Conservation (phyloP, 257 asterid genomes). For the Gynochthodes officinalis region DNA sequence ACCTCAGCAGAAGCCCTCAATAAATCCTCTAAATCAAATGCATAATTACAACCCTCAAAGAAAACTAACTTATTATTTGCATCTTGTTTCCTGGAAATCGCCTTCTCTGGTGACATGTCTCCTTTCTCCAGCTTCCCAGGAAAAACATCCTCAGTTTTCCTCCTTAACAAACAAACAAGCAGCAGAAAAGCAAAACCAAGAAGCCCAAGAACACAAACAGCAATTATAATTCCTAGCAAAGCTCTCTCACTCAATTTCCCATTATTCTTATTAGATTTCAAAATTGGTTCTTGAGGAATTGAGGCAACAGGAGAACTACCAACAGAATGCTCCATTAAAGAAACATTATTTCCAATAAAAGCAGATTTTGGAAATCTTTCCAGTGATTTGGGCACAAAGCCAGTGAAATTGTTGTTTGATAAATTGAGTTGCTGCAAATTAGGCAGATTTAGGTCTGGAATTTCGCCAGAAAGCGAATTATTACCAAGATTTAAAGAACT, state of each 20-base stretch:
- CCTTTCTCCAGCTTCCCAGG: conserved; percentile 70
- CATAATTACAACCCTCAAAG: conserved; percentile 86
- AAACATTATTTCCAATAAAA: conserved; percentile 56
- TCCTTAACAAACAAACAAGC: conserved; percentile 54
- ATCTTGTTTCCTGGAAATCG: conserved; percentile 61
- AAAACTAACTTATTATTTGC: conserved; percentile 69
- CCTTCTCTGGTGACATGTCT: conserved; percentile 73
- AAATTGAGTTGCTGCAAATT: conserved; percentile 62
- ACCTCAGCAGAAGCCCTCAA: conserved; percentile 98
- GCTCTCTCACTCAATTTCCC: conserved; percentile 64
- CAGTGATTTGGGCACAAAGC: conserved; percentile 76
- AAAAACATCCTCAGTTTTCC: conserved; percentile 43
- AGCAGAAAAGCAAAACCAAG: conserved; percentile 62
- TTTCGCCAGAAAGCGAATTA: conserved; percentile 59
- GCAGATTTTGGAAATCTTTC: conserved; percentile 68
- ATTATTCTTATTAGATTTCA: conserved; percentile 36
- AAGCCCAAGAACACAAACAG: conserved; percentile 63
- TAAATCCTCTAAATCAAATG: conserved; percentile 89
- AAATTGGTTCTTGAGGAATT: conserved; percentile 41
- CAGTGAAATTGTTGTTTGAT: conserved; percentile 68
- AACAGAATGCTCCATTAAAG: conserved; percentile 37
- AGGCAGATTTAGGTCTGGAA: conserved; percentile 58
- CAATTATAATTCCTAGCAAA: conserved; percentile 65
- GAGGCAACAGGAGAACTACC: conserved; percentile 43
- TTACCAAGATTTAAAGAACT: conserved; percentile 62